phyloP scores from a whole-genome alignment of 495 filamentous ascomycete genomes.

The Collariella sp. region DNA sequence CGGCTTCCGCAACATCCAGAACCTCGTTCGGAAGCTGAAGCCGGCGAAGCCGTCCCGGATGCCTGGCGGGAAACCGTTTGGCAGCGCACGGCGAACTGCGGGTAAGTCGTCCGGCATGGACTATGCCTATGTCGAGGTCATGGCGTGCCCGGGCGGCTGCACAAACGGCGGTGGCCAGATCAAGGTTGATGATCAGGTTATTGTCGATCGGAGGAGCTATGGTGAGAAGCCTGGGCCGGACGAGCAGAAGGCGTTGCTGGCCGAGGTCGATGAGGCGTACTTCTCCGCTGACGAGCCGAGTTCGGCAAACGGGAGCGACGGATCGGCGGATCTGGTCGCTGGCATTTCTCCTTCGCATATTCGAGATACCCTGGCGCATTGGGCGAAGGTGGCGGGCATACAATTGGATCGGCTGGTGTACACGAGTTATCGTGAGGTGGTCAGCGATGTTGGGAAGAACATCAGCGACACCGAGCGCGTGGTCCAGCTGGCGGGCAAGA shows the following conservation, averaged over 20 bases:
- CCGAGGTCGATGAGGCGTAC: conserved; percentile 85
- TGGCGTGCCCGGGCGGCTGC: conserved; percentile 96
- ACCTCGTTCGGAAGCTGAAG: conserved; percentile 82
- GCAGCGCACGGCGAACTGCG: conserved; percentile 39
- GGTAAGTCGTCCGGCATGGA: conserved; percentile 43
- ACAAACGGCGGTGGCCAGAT: conserved; percentile 97
- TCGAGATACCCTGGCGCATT: conserved; percentile 56
- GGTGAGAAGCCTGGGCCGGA: conserved; percentile 51
- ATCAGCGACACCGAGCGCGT: conserved; percentile 66
- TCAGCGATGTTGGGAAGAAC: conserved; percentile 88
- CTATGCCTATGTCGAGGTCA: conserved; percentile 90
- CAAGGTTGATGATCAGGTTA: conserved; percentile 66
- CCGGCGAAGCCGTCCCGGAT: conserved; percentile 65
- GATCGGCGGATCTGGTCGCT: conserved; percentile 38
- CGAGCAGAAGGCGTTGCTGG: conserved; percentile 81
- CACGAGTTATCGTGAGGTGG: conserved; percentile 83
- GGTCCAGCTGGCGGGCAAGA: conserved; percentile 81
- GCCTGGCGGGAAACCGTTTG: conserved; percentile 55
- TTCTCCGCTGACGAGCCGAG: conserved; percentile 66
- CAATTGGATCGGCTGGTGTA: conserved; percentile 63
- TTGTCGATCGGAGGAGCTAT: conserved; percentile 36
- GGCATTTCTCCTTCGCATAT: conserved; percentile 49
- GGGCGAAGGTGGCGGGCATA: conserved; percentile 63
- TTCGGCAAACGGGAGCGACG: conserved; percentile 24
- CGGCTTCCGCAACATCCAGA: conserved; percentile 96